phyloP scores from a whole-genome alignment of 768 basidiomycete species.

The Naganishia vaughanmartiniae region DNA sequence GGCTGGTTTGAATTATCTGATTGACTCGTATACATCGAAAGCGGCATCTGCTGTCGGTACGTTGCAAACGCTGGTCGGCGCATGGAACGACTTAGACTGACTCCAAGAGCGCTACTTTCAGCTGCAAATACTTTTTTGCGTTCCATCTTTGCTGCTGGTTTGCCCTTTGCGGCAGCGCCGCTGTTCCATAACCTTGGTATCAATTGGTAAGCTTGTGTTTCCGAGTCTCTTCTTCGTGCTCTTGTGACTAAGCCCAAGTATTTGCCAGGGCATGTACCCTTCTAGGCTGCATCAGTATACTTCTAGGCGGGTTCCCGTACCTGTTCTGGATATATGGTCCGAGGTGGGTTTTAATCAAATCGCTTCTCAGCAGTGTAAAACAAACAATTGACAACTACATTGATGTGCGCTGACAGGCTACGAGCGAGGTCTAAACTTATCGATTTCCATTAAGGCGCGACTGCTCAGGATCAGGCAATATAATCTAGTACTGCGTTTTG shows the following conservation, averaged over 20 bases:
- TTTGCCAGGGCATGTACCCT: conserved; percentile 24
- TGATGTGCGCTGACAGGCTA: not conserved
- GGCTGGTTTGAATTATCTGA: conserved; percentile 45
- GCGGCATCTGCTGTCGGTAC: conserved; percentile 43
- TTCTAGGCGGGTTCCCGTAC: conserved; percentile 25
- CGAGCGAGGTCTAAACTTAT: conserved; percentile 27
- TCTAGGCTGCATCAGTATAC: conserved; percentile 23
- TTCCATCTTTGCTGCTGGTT: conserved; percentile 42
- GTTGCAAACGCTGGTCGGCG: not conserved
- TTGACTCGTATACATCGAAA: conserved; percentile 47
- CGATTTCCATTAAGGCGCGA: not conserved
- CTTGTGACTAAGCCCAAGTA: not conserved
- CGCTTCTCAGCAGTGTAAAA: not conserved
- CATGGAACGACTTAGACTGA: not conserved
- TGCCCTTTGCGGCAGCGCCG: conserved; percentile 28
- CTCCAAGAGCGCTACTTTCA: not conserved
- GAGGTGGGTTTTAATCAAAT: not conserved
- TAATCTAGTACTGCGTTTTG: not conserved
- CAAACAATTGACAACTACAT: not conserved
- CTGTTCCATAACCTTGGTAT: conserved; percentile 26
- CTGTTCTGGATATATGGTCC: conserved; percentile 30
- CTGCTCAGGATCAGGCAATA: not conserved
- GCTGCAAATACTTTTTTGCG: conserved; percentile 50
- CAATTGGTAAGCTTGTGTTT: conserved; percentile 15
- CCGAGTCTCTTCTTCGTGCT: not conserved